Evolutionary conservation across 2,329 filamentous ascomycete genomes (phyloP).

Genomic region (Cladosporium sp.): DNA sequence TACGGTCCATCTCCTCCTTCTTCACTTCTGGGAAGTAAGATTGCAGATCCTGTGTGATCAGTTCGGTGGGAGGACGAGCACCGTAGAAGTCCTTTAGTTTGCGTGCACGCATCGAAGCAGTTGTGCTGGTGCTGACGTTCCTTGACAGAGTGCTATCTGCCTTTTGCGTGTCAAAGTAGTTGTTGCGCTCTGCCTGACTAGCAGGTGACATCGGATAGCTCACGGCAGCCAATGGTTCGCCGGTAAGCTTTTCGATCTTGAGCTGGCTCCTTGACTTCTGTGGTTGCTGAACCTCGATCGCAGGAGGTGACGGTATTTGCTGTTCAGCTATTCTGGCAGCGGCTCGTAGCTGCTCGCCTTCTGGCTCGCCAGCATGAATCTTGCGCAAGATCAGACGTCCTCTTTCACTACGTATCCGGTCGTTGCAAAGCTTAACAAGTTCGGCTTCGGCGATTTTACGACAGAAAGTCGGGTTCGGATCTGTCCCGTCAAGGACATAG

Average conservation of each 20-base stretch:
- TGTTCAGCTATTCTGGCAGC: slow-evolving; percentile 87
- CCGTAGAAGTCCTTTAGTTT: slow-evolving; percentile 81
- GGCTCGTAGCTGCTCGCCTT: slow-evolving; percentile 77
- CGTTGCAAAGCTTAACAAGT: slow-evolving; percentile 85
- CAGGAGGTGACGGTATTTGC: slow-evolving; percentile 54
- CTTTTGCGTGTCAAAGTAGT: slow-evolving; percentile 42
- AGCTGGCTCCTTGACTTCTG: slow-evolving; percentile 72
- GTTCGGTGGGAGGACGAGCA: slow-evolving; percentile 86
- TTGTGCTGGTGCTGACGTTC: slow-evolving; percentile 30
- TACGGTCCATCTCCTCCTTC: slow-evolving; percentile 90
- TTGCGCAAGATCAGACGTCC: slow-evolving; percentile 87
- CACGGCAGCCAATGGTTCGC: slow-evolving; percentile 79
- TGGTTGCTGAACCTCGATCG: slow-evolving; percentile 56
- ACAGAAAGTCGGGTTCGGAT: slow-evolving; percentile 76
- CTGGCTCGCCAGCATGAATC: slow-evolving; percentile 87
- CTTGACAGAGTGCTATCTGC: slow-evolving; percentile 22
- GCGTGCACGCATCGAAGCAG: slow-evolving; percentile 40
- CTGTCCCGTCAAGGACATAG: slow-evolving; percentile 81
- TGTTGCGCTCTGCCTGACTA: slow-evolving; percentile 61
- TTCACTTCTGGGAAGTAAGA: slow-evolving; percentile 97
- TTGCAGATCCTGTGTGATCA: slow-evolving; percentile 92
- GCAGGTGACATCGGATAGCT: slow-evolving; percentile 84
- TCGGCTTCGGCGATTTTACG: slow-evolving; percentile 81
- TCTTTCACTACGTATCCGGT: slow-evolving; percentile 77
- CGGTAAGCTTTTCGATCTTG: slow-evolving; percentile 85